Base-by-base conservation (phyloP, 495 filamentous ascomycete genomes). In the Daldinia concentrica region DNA sequence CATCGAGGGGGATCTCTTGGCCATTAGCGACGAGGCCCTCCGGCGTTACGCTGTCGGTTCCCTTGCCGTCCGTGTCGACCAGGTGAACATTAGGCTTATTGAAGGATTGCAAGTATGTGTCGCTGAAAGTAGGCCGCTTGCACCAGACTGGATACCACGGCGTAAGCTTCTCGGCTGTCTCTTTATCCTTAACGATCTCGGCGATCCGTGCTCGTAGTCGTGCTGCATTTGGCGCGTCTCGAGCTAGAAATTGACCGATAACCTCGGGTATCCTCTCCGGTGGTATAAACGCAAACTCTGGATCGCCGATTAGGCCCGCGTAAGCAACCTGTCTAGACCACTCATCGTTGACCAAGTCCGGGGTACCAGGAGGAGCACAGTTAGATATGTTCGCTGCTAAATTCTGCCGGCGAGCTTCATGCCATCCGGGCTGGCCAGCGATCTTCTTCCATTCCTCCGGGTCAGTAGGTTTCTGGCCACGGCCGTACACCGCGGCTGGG, bases 41-140 rank as follows among this genome's bases (percentile, higher is more conserved):
- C 9, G 68, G 43, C 4, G 82, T 85, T 3, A 83, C 64, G 34
- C 79, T 62, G 22, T 82, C 79, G 9, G 84, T 58, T 19, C 86
- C 84, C 71, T 81, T 82, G n/a, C 85, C 86, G 37, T 84, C 77
- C 3, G 86, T 88, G 74, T 87, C 85, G 34, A 88, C 71, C 12
- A 88, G 81, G 59, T 86, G 76, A 9, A 85, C 82, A 65, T 84
- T 72, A 4, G 80, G 76, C 32, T 65, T 57, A 66, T 84, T 85
- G 73, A 84, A 85, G 5, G 78, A 51, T 17, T 80, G 69, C 14
- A 85, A 81, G 62, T 85, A 85, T 37, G 77, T 73, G 69, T 85
- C 82, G 74, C 79, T 82, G 67, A 82, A 84, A n/a, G 75, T 78
- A 7, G 79, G 78, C 0, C 83, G 81, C 72, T 85, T 85, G 75